Percentiles rank a stretch among this genome's conserved stretches.
phyloP scores from a whole-genome alignment of 1,284 basidiomycete genomes.

The Tremellales sp. region DNA sequence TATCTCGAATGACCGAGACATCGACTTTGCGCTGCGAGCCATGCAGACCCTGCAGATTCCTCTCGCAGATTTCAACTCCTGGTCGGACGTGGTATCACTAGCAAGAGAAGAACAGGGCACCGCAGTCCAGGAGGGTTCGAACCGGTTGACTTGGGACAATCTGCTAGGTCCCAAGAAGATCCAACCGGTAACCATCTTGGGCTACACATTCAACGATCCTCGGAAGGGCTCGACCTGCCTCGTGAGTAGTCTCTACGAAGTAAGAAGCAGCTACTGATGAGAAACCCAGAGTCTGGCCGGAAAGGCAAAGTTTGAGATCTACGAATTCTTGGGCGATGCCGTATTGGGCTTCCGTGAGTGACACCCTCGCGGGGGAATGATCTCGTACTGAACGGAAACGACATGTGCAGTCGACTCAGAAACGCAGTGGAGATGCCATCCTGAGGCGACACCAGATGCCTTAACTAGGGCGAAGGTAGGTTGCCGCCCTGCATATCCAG shows the following conservation, averaged over 20 bases:
- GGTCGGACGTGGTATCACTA: constrained; percentile 14
- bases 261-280: background rate
- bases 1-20: constrained; percentile 16
- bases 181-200: constrained; percentile 25
- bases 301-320: constrained; percentile 16
- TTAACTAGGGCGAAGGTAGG: constrained; percentile 28
- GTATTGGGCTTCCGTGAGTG: constrained; percentile 27
- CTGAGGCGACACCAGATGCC: constrained; percentile 16
- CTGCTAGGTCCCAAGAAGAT: constrained; percentile 1
- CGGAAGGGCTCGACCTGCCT: constrained; percentile 10
- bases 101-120: background rate
- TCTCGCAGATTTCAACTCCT: constrained; percentile 12
- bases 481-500: no score
- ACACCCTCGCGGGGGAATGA: background rate
- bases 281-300: constrained; percentile 4
- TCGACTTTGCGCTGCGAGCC: constrained; percentile 28
- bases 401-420: constrained; percentile 23
- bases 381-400: no score
- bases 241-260: constrained; percentile 11
- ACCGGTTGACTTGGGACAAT: background rate
- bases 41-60: constrained; percentile 23
- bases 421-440: constrained; percentile 19
- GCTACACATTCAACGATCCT: constrained; percentile 26
- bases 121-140: background rate
- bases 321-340: constrained; percentile 31